Percentiles rank a stretch among this genome's conserved stretches.
These are phyloP conservation scores for Rhododendron ferrugineum DNA, from an alignment of 148 eudicot genomes.

Conservation along the genomic window DNA sequence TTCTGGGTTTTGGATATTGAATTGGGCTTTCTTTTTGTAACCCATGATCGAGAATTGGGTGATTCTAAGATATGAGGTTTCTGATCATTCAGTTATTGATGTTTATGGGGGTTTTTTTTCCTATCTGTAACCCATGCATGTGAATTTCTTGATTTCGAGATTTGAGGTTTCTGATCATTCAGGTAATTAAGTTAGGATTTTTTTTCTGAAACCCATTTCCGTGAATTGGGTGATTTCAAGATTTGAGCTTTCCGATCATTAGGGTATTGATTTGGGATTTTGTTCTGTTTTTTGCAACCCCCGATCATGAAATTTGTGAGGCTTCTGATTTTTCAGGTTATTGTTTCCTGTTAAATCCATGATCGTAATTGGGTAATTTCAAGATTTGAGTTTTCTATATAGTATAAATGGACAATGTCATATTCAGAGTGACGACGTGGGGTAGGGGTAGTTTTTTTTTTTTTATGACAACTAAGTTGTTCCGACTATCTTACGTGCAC, in stretches of 20 bases:
- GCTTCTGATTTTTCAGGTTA: neutral
- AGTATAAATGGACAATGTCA: neutral
- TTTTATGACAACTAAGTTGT: neutral
- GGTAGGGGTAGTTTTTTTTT: neutral
- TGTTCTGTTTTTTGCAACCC: too few relatives aligned
- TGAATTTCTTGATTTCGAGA: neutral
- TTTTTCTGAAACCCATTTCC: neutral
- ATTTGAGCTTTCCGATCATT: neutral
- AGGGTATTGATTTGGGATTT: neutral
- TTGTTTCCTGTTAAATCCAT: neutral
- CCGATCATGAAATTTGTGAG: neutral
- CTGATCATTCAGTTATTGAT: neutral
- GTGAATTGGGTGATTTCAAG: neutral
- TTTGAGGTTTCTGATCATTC: neutral
- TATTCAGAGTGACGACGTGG: neutral
- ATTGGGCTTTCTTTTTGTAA: neutral
- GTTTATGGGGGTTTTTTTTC: neutral
- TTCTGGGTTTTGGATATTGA: conserved; percentile 2
- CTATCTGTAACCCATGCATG: neutral
- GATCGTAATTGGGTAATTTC: neutral
- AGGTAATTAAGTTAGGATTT: neutral
- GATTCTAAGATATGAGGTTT: neutral
- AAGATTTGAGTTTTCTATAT: neutral
- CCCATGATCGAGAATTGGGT: conserved; percentile 3
- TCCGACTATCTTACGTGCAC: neutral